Evolutionary conservation across 2,329 filamentous ascomycete species (phyloP).

Genomic region (Microsporum audouinii): DNA sequence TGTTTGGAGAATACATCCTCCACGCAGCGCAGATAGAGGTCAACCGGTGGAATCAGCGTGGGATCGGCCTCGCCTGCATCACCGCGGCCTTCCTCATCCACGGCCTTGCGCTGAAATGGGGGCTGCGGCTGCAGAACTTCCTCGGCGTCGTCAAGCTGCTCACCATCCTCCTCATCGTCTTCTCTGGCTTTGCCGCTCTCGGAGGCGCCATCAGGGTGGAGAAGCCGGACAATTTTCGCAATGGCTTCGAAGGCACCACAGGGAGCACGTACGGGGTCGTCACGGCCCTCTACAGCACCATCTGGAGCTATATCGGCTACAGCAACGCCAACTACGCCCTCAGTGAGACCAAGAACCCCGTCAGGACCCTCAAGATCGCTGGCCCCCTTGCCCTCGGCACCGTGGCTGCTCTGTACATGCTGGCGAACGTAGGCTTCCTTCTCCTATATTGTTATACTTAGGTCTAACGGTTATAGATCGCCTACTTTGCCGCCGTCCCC

Average conservation of each 20-base stretch:
- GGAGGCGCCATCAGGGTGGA: conserved; percentile 49
- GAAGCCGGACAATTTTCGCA: conserved; percentile 48
- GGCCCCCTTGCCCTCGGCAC: conserved; percentile 49
- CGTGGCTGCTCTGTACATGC: conserved; percentile 52
- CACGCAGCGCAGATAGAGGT: conserved; percentile 53
- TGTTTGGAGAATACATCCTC: conserved; percentile 60
- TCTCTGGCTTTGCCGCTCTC: conserved; percentile 51
- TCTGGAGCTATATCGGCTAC: conserved; percentile 56
- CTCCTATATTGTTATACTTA: neutral
- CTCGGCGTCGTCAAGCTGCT: conserved; percentile 56
- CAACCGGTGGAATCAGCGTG: conserved; percentile 55
- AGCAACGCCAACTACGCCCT: conserved; percentile 32
- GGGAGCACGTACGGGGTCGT: conserved; percentile 55
- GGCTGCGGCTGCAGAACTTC: conserved; percentile 54
- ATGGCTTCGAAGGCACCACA: conserved; percentile 55
- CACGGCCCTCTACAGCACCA: conserved; percentile 60
- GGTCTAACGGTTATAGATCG: conserved; percentile 21
- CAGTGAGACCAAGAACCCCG: conserved; percentile 54
- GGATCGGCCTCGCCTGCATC: conserved; percentile 55
- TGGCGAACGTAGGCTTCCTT: conserved; percentile 58
- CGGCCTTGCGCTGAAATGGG: conserved; percentile 53
- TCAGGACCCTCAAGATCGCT: conserved; percentile 54
- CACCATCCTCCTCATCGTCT: conserved; percentile 54
- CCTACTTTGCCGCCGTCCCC: conserved; percentile 43
- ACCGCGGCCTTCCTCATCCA: conserved; percentile 56